Conservation (phyloP, 2,329 filamentous ascomycete genomes). For the Colletotrichum zoysiae region DNA sequence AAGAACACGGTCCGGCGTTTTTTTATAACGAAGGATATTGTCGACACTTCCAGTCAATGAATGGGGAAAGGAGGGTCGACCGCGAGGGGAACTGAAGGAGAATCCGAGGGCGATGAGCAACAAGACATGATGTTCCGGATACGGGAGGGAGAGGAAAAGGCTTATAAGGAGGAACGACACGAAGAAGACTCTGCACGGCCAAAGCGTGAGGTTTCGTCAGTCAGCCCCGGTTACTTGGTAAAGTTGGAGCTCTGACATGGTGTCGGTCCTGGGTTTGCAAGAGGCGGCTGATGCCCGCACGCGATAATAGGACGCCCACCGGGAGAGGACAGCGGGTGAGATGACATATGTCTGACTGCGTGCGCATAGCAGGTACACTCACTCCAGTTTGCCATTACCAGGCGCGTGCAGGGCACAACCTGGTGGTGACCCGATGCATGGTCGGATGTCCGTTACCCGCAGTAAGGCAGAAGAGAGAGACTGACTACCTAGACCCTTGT, state of each 20-base stretch:
- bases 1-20: constrained; percentile 19
- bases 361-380: constrained; percentile 30
- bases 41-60: constrained; percentile 30
- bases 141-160: constrained; percentile 1
- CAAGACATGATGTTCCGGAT: background rate
- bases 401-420: constrained; percentile 29
- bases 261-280: constrained; percentile 17
- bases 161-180: constrained; percentile 26
- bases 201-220: constrained; percentile 19
- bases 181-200: constrained; percentile 13
- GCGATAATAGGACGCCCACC: constrained; percentile 16
- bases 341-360: constrained; percentile 37
- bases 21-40: constrained; percentile 2
- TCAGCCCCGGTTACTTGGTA: constrained; percentile 30
- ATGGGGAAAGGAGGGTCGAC: constrained; percentile 24
- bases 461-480: constrained; percentile 14
- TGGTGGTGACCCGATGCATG: constrained; percentile 24
- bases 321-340: constrained; percentile 17
- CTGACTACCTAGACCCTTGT: constrained; percentile 19
- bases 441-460: constrained; percentile 37
- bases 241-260: constrained; percentile 37
- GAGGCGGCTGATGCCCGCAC: constrained; percentile 27
- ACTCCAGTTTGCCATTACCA: constrained; percentile 21
- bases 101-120: constrained; percentile 20
- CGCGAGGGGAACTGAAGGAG: constrained; percentile 2